Evolutionary conservation across 345 rosid genomes (phyloP).

Genomic region (Microcos paniculata): DNA sequence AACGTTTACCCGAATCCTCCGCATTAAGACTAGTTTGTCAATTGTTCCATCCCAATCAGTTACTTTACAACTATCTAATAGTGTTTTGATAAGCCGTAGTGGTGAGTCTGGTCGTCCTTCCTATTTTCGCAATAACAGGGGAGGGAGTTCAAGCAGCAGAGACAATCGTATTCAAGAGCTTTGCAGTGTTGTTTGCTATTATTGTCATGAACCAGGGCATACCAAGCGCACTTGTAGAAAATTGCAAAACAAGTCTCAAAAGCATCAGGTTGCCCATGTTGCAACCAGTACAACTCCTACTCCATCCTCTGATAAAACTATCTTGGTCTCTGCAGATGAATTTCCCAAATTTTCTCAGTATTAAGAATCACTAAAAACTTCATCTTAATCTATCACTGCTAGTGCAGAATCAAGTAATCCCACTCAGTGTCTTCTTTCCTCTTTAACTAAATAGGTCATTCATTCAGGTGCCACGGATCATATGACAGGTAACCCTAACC

Average conservation of each 20-base stretch:
- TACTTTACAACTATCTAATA: not conserved
- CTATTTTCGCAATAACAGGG: no score
- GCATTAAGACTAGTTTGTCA: not conserved
- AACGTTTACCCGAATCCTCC: not conserved
- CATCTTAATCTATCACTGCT: not conserved
- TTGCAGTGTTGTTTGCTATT: not conserved
- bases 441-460: not conserved
- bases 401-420: not conserved
- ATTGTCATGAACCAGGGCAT: not conserved
- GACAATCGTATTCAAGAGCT: no score
- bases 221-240: not conserved
- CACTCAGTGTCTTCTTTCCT: not conserved
- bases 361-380: not conserved
- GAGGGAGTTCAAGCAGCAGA: no score
- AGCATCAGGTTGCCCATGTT: not conserved
- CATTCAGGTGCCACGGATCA: conserved; percentile 9
- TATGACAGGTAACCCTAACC: conserved; percentile 8
- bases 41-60: not conserved
- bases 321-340: not conserved
- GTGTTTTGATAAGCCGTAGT: not conserved
- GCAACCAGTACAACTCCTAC: not conserved
- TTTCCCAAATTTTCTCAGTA: not conserved
- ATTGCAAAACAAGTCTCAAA: not conserved
- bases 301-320: not conserved
- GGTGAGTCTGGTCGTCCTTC: no score